These are phyloP conservation scores for Fusarium ramigenum DNA, from an alignment of 2,329 filamentous ascomycete species.

Conservation along the genomic window DNA sequence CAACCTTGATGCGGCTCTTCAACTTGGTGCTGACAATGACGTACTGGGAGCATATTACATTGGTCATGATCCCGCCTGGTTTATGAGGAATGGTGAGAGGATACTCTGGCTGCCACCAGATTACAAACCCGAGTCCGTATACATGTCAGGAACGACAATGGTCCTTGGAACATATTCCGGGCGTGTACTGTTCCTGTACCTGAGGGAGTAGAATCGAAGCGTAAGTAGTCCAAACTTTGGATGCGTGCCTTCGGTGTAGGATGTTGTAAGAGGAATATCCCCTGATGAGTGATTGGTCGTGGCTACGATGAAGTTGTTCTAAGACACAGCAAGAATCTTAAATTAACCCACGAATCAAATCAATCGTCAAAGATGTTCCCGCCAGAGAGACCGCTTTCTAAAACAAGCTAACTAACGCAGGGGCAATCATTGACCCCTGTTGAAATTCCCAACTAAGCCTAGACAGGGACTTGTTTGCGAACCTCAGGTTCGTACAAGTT, in stretches of 20 bases:
- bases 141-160: not conserved
- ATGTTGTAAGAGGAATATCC: not conserved
- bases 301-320: too few species aligned
- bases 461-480: not conserved
- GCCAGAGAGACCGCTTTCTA: too few species aligned
- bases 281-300: not conserved
- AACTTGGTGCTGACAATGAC: not conserved
- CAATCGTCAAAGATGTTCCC: not conserved
- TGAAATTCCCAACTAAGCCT: not conserved
- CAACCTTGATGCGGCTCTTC: too few species aligned
- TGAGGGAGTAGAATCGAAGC: not conserved
- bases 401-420: not conserved
- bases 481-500: too few species aligned
- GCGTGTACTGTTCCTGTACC: not conserved
- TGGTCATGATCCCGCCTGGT: rapidly evolving
- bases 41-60: not conserved
- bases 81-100: not conserved
- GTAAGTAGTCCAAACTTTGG: too few species aligned
- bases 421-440: not conserved
- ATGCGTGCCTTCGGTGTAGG: too few species aligned
- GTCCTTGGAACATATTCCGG: not conserved
- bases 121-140: not conserved
- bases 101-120: not conserved
- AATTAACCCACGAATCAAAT: not conserved
- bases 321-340: not conserved